Evolutionary conservation across 371 early-diverging fungal species (phyloP), one percentile per base, ranked within the genome.

Genomic region (Funneliformis caledonium): DNA sequence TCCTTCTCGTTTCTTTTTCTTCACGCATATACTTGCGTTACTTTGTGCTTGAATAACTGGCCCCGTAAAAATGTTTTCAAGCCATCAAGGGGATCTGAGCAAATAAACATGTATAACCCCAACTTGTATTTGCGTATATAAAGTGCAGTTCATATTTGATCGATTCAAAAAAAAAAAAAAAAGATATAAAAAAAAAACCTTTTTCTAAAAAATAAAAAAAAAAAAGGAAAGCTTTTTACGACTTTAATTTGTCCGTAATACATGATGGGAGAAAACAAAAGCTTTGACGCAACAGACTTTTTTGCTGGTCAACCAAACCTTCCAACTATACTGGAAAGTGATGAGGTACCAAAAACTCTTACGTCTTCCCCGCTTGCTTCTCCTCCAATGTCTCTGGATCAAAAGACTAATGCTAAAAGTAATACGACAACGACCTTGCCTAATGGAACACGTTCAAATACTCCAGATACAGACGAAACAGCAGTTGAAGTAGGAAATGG

Each of bases 401-500:
- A 12, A 26, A 33, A 65, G 65, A 8, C 26, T 11, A 65, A 65
- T 65, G 26, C 43, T 43, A 19, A 43, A 42, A 69, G n/a, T 12
- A 42, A 14, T 42, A 33, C n/a, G 4, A 69, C 68, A 9, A 62
- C 62, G 3, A 62, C 45, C 8, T 37, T 37, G 37, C 37, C 65
- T 45, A 69, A 42, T 69, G 37, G 0, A 42, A 69, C 69, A 6
- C 69, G 69, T 12, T 43, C 45, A 69, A 69, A 69, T 69, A 45
- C 69, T 37, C 69, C 69, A 6, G 69, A 69, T 69, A 69, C 69
- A 42, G 69, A 69, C 43, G 43, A 69, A 45, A 69, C 69, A 16
- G 69, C 19, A 6, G 69, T 69, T n/a, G 69, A 69, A 33, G 8
- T 37, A 19, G 33, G 19, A 69, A 69, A 69, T 65, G 33, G 8